These are phyloP conservation scores for Candida rishiriensis DNA, from an alignment of 805 yeast species.

Conservation along the genomic window DNA sequence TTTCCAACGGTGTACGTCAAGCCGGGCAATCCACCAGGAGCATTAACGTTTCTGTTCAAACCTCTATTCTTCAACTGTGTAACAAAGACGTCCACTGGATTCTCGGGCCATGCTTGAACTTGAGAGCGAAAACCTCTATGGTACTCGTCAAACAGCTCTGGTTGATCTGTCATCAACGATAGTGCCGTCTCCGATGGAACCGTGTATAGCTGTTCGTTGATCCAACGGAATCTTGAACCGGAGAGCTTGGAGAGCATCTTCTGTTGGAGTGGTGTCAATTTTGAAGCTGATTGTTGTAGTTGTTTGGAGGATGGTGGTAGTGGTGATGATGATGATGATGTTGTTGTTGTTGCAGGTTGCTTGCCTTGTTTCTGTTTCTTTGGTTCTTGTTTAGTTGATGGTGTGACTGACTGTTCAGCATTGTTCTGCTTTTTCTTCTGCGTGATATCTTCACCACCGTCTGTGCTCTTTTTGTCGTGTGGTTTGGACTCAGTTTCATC, in stretches of 20 bases:
- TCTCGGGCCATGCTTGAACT: slow-evolving; percentile 97
- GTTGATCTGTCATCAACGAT: slow-evolving; percentile 69
- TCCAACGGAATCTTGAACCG: slow-evolving; percentile 97
- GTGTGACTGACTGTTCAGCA: no score
- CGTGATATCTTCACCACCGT: background rate
- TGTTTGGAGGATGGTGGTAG: background rate
- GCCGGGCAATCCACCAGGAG: slow-evolving; percentile 96
- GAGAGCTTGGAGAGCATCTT: slow-evolving; percentile 93
- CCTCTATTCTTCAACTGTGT: slow-evolving; percentile 59
- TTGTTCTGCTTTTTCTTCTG: no score
- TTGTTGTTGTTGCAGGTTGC: background rate
- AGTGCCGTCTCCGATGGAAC: slow-evolving; percentile 75
- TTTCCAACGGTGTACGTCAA: slow-evolving; percentile 20
- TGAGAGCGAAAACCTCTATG: slow-evolving; percentile 95
- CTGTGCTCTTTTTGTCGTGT: background rate
- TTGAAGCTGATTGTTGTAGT: slow-evolving; percentile 13
- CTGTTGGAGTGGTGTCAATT: slow-evolving; percentile 82
- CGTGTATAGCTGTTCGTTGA: slow-evolving; percentile 94
- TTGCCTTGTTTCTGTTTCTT: background rate
- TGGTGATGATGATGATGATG: background rate
- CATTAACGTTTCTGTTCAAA: slow-evolving; percentile 62
- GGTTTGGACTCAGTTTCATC: background rate
- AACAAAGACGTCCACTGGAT: slow-evolving; percentile 91
- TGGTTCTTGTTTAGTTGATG: background rate
- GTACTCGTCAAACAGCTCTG: slow-evolving; percentile 86